A percentile compares a stretch with the other conserved stretches of the same genome.
Conservation (phyloP, 1,284 basidiomycete genomes). For the Moniliophthora roreri region DNA sequence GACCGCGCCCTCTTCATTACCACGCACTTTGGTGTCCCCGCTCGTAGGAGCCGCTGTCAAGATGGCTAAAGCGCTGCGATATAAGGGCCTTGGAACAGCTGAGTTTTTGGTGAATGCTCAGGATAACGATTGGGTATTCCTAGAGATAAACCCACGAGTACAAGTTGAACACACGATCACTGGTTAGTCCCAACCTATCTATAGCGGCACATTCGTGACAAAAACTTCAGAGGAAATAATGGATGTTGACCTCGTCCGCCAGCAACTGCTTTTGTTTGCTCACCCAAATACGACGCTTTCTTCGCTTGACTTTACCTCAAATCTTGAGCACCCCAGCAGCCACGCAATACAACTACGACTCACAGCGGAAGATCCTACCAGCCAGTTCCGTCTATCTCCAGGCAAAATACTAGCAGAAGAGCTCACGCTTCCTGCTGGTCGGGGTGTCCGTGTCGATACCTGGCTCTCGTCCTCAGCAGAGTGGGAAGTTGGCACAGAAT, state of each 20-base stretch:
- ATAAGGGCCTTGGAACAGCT: conserved; percentile 35
- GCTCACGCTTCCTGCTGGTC: conserved; percentile 35
- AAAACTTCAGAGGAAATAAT: conserved; percentile 33
- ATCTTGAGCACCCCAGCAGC: conserved; percentile 20
- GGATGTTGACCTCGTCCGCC: conserved; percentile 35
- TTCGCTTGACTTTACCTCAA: conserved; percentile 20
- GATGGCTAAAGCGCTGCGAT: conserved; percentile 29
- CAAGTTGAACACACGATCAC: conserved; percentile 42
- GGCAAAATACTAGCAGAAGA: conserved; percentile 28
- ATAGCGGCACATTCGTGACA: not conserved
- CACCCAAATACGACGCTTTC: conserved; percentile 20
- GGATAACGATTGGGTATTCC: conserved; percentile 31
- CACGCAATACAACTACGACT: conserved; percentile 38
- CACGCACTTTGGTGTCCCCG: conserved; percentile 22
- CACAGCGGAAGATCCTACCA: conserved; percentile 37
- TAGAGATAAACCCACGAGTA: conserved; percentile 37
- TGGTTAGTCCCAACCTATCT: conserved; percentile 22
- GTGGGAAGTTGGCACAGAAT: conserved; percentile 36
- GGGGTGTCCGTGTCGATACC: conserved; percentile 38
- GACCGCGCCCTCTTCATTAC: conserved; percentile 33
- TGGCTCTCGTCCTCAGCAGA: conserved; percentile 28
- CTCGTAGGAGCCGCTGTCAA: conserved; percentile 30
- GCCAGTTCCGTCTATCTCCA: conserved; percentile 33
- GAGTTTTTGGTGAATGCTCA: conserved; percentile 32
- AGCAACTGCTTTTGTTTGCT: conserved; percentile 32